Conservation (phyloP, 2,329 filamentous ascomycete species). For the Scopulariopsis brevicaulis region DNA sequence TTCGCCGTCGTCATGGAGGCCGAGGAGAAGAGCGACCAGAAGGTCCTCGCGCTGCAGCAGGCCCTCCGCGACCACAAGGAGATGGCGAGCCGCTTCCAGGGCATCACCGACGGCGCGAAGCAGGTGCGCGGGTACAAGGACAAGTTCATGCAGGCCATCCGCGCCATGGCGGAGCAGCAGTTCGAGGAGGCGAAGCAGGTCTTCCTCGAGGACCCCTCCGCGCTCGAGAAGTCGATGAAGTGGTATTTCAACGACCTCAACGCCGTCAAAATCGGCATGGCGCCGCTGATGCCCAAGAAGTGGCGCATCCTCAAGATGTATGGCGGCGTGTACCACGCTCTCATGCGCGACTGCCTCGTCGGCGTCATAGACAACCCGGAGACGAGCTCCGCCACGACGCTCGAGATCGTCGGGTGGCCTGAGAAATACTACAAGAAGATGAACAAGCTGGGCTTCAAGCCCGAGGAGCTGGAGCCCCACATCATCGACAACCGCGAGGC, state of each 20-base stretch:
- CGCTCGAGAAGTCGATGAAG: slow-evolving; percentile 75
- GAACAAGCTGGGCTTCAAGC: slow-evolving; percentile 71
- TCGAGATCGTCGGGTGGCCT: slow-evolving; percentile 89
- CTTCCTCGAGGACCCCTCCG: slow-evolving; percentile 74
- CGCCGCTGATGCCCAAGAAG: slow-evolving; percentile 82
- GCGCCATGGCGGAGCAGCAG: slow-evolving; percentile 59
- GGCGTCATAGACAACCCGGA: slow-evolving; percentile 73
- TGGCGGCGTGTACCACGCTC: slow-evolving; percentile 76
- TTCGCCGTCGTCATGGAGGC: slow-evolving; percentile 88
- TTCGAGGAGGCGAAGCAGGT: slow-evolving; percentile 60
- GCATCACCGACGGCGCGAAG: slow-evolving; percentile 87
- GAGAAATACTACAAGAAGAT: slow-evolving; percentile 96
- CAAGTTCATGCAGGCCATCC: slow-evolving; percentile 78
- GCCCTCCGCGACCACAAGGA: slow-evolving; percentile 94
- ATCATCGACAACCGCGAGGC: slow-evolving; percentile 82
- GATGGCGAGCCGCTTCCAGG: slow-evolving; percentile 85
- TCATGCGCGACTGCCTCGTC: slow-evolving; percentile 92
- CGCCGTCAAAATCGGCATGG: slow-evolving; percentile 88
- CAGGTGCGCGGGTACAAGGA: slow-evolving; percentile 93
- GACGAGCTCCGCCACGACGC: slow-evolving; percentile 74
- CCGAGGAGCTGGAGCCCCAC: slow-evolving; percentile 70
- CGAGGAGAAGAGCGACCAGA: slow-evolving; percentile 92
- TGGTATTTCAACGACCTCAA: slow-evolving; percentile 99
- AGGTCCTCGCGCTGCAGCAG: slow-evolving; percentile 82
- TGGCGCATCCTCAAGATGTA: slow-evolving; percentile 95